Conservation (phyloP, 78 protist species). For the Dictyostelium citrinum region DNA sequence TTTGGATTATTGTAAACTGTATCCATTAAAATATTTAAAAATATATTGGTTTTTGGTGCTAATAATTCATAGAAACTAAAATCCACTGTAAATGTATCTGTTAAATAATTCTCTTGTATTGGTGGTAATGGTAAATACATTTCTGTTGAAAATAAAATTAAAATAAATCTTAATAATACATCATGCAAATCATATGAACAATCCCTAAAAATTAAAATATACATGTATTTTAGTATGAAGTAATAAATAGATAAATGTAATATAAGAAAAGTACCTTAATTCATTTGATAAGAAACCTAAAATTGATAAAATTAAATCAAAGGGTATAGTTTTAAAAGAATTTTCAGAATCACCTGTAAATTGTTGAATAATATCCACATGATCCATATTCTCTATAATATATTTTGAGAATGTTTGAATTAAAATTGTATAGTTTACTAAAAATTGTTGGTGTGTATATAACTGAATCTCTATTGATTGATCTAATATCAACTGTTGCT, state of each 20-base stretch:
- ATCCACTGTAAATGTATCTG: background rate
- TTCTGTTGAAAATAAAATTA: constrained; percentile 59
- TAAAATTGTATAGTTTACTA: constrained; percentile 50
- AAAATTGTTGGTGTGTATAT: constrained; percentile 30
- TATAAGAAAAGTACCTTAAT: background rate
- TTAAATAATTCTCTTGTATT: background rate
- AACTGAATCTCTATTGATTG: constrained; percentile 21
- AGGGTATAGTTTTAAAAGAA: constrained; percentile 28
- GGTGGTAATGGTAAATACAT: constrained; percentile 46
- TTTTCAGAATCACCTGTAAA: constrained; percentile 21
- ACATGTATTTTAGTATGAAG: too few relatives aligned
- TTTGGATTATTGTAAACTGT: background rate
- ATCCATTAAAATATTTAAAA: constrained; percentile 37
- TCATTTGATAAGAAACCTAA: constrained; percentile 40
- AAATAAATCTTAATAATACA: constrained; percentile 25
- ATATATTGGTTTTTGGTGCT: background rate
- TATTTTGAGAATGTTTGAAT: constrained; percentile 36
- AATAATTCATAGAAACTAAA: background rate
- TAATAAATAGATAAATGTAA: too few relatives aligned
- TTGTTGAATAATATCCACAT: constrained; percentile 15
- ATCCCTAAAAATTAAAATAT: constrained; percentile 8
- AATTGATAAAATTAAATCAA: constrained; percentile 30
- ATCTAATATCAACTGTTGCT: constrained; percentile 2
- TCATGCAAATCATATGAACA: constrained; percentile 68
- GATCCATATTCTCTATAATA: constrained; percentile 52